These are phyloP conservation scores for Trichoderma oligosporum DNA, from an alignment of 2,329 filamentous ascomycete genomes.

Conservation along the genomic window DNA sequence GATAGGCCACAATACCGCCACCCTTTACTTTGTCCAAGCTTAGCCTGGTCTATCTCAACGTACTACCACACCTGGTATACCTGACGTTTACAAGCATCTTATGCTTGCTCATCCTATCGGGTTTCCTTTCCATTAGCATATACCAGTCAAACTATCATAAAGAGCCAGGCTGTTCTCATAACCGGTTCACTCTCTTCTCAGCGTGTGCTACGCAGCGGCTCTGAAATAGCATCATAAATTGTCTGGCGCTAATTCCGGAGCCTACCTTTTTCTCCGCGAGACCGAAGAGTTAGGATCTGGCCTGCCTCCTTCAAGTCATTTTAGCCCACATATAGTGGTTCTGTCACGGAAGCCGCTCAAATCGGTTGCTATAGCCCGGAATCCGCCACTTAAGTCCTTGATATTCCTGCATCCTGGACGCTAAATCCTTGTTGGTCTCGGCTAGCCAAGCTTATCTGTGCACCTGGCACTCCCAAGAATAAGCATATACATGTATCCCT, in stretches of 20 bases:
- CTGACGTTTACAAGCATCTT: not conserved
- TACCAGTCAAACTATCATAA: not conserved
- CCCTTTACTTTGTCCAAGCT: not conserved
- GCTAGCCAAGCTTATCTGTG: not conserved
- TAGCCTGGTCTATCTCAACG: not conserved
- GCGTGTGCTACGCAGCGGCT: slow-evolving; percentile 5
- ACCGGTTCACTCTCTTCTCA: not conserved
- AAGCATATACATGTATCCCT: not conserved
- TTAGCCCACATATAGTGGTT: not conserved
- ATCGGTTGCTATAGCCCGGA: not conserved
- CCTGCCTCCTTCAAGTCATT: not conserved
- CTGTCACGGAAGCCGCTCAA: not conserved
- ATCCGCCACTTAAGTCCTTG: slow-evolving; percentile 1
- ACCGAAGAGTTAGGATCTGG: not conserved
- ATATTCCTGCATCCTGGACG: not conserved
- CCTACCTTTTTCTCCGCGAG: not conserved
- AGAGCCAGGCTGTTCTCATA: no score
- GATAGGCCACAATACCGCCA: not conserved
- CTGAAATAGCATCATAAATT: not conserved
- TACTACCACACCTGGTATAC: not conserved
- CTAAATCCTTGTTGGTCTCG: not conserved
- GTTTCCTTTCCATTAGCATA: not conserved
- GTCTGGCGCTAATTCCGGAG: not conserved
- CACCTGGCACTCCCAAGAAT: not conserved
- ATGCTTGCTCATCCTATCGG: not conserved